Evolutionary conservation across 768 basidiomycete genomes (phyloP), one percentile per base, ranked within the genome.

Genomic region (Phlebiopsis gigantea): DNA sequence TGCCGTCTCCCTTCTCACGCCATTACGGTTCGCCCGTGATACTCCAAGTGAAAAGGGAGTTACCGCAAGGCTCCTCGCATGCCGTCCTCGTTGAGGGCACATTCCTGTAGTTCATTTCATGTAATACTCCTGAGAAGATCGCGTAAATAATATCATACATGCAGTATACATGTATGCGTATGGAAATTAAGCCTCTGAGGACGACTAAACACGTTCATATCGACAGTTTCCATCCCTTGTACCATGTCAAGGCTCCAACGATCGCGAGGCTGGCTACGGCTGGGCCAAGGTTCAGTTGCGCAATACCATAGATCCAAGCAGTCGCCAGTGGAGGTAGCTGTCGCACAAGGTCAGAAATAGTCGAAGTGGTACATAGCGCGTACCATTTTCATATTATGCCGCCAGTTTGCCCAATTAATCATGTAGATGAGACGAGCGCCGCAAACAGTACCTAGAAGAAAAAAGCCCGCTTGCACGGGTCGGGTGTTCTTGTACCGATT

Each of bases 271-370:
- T 83, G 26, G 83, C 56, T 3, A 83, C 72, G 5, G 89, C 84
- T 19, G 82, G 80, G 2, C 74, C 75, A 24, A 93, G 70, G 55
- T 86, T 80, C 25, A 91, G 75, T 61, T 90, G 86, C 12, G 90
- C 72, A 48, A 91, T 74, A 2, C 81, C 76, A 63, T 88, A 93
- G 8, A 91, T 74, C 90, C 91, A 93, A 5, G 87, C 65, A 0
- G 90, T 90, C 2, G 84, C 84, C 54, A 92, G 71, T 10, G 91
- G 88, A 12, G 91, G 90, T 56, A 80, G 79, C 91, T 93, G 55
- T 15, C 59, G 22, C 30, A 56, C 31, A 42, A 29, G 19, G 46
- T 41, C 10, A 44, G 47, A 25, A 60, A 12, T 19, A 19, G 12
- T 1, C 57, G 34, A 43, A 25, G 44, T 29, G 8, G 15, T 10